These are phyloP conservation scores for Gentiana straminea DNA, from an alignment of 257 asterid species.

Conservation along the genomic window DNA sequence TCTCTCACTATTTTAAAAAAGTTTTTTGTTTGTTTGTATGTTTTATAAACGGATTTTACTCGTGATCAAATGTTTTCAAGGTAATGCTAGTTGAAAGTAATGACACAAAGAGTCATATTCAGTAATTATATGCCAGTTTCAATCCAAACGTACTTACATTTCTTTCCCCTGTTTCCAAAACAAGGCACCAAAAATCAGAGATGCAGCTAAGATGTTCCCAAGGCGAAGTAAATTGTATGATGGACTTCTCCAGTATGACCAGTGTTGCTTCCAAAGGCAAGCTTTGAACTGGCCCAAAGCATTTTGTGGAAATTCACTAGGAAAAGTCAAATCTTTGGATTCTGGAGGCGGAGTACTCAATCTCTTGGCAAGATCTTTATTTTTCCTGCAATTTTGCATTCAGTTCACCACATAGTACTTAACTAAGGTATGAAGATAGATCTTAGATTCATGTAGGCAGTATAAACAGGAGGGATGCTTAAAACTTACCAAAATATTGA, in stretches of 20 bases:
- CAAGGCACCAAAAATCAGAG: slow-evolving; percentile 12
- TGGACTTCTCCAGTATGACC: slow-evolving; percentile 31
- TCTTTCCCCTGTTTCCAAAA: slow-evolving; percentile 19
- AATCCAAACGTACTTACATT: slow-evolving; percentile 5
- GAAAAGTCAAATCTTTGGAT: slow-evolving; percentile 15
- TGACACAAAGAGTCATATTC: no score
- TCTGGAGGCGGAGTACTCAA: slow-evolving; percentile 8
- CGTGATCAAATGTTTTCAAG: no score
- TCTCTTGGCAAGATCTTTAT: slow-evolving; percentile 10
- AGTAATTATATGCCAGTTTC: no score
- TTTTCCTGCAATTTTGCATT: slow-evolving; percentile 5
- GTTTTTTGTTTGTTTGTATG: no score
- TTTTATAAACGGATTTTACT: no score
- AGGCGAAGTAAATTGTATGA: slow-evolving; percentile 22
- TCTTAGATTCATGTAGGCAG: no score
- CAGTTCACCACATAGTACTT: no score
- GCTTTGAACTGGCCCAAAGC: slow-evolving; percentile 21
- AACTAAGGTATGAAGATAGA: no score
- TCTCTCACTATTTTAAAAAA: no score
- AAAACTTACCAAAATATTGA: no score
- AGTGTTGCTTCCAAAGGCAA: slow-evolving; percentile 17
- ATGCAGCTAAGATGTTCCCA: slow-evolving; percentile 1
- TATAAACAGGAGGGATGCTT: no score
- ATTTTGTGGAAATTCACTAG: slow-evolving; percentile 16
- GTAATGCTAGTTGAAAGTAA: no score